These are phyloP conservation scores for Quercus variabilis DNA, from an alignment of 306 rosid genomes.

Conservation along the genomic window DNA sequence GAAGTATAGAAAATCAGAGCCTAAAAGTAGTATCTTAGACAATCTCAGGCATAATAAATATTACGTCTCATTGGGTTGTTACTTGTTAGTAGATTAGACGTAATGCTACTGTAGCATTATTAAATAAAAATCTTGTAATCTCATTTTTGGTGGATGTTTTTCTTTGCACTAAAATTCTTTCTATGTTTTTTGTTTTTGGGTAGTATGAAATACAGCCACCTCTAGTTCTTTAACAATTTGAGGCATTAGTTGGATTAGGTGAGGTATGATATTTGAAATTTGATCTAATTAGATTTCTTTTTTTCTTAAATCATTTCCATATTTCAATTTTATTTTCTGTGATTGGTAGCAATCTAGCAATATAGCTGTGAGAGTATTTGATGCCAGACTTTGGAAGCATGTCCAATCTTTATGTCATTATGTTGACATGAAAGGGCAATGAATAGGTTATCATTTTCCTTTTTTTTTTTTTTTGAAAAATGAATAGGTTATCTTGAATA, in stretches of 20 bases:
- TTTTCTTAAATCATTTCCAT: neutral
- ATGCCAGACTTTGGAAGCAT: neutral
- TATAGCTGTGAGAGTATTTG: no score
- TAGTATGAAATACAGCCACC: neutral
- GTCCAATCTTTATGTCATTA: neutral
- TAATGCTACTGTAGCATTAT: slow-evolving; percentile 2
- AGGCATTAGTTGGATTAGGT: neutral
- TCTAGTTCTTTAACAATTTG: neutral
- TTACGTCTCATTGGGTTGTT: slow-evolving; percentile 22
- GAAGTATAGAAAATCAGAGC: slow-evolving; percentile 36
- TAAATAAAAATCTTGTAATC: neutral
- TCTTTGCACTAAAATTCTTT: neutral
- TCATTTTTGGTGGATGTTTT: neutral
- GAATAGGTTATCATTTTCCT: neutral
- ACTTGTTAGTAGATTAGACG: slow-evolving; percentile 15
- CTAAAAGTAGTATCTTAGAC: slow-evolving; percentile 28
- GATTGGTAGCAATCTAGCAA: no score
- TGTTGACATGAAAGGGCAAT: neutral
- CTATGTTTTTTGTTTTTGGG: neutral
- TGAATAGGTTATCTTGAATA: neutral
- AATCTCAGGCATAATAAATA: slow-evolving; percentile 22
- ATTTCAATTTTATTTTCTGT: neutral
- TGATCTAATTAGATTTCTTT: neutral
- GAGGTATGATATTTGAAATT: neutral
- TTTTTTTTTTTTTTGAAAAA: neutral